Base-by-base conservation (phyloP, 1,284 basidiomycete genomes). In the Cryptococcus sp. region DNA sequence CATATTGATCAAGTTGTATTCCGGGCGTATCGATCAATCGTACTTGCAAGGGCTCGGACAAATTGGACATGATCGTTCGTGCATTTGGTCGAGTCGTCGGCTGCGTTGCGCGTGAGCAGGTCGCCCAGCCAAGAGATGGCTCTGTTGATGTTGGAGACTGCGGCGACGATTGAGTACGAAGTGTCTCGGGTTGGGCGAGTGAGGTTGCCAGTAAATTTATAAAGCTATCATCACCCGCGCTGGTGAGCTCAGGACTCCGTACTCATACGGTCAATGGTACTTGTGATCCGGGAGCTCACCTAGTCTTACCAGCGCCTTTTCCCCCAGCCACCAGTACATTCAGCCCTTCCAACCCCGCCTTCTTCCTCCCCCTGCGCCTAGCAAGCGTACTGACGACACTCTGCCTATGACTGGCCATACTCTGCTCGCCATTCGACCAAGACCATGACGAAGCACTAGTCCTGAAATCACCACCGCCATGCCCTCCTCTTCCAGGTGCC, bases 11-110 rank as follows among this genome's bases (percentile, higher is more conserved):
- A 25, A 68, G 45, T n/a, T 68, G 66, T 5, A 77, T 63, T 17
- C 75, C 75, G 1, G 75, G 75, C 13, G 75, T 76, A 59, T 77
- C 75, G 60, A 77, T 68, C 22, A 73, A 11, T 2, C 66, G 57
- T 10, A 71, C 61, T 11, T 61, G 48, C 3, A 56, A 52, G 19
- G 60, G 56, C n/a, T 72, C 70, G 20, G 60, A 54, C 11, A 53
- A 40, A 5, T 51, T 39, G 56, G 59, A 31, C 42, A 61, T 15
- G 58, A 23, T 31, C 31, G 52, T 47, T 50, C 60, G 48, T 17
- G 56, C 39, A 7, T 35, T 27, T 1, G 41, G 53, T 23, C n/a
- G 23, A 17, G 20, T 47, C 6, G 60, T 59, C n/a, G 57, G 13
- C 31, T 10, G 31, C 31, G 27, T 31, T 10, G 27, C 27, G 27